A percentile compares a stretch with the other conserved stretches of the same genome.
These are phyloP conservation scores for Talaromyces sp. DNA, from an alignment of 2,329 filamentous ascomycete genomes.

Conservation along the genomic window DNA sequence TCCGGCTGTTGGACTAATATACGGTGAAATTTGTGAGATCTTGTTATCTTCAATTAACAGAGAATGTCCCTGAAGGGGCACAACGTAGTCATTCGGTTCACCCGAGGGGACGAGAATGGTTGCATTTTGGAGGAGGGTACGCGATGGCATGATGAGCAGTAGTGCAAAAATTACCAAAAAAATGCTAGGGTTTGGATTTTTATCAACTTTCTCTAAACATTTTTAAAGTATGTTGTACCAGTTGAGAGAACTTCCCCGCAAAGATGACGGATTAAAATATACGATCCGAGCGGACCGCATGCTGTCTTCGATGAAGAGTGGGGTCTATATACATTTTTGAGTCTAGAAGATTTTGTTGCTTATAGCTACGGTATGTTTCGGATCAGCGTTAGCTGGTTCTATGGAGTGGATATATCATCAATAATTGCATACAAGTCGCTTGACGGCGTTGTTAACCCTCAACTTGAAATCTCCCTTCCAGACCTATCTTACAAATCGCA, in stretches of 20 bases:
- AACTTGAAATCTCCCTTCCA: neutral
- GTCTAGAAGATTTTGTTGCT: neutral
- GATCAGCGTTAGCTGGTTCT: neutral
- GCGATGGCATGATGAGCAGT: neutral
- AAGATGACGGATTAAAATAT: neutral
- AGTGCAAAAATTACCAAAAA: neutral
- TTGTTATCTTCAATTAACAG: slow-evolving; percentile 1
- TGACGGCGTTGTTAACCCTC: no score
- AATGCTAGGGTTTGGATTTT: neutral
- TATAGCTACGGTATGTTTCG: no score
- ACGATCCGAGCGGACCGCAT: neutral
- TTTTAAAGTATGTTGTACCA: neutral
- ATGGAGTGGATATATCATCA: neutral
- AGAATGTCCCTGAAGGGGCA: neutral
- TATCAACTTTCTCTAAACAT: neutral
- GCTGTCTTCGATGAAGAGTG: neutral
- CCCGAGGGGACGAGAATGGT: neutral
- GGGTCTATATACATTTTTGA: neutral
- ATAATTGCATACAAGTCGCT: neutral
- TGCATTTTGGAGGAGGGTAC: neutral
- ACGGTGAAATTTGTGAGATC: neutral
- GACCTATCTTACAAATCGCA: neutral
- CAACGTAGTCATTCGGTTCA: slow-evolving; percentile 13
- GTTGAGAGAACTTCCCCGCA: neutral
- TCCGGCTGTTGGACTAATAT: neutral